phyloP scores from a whole-genome alignment of 2,329 filamentous ascomycete species.

The Pseudocercospora cruenta region DNA sequence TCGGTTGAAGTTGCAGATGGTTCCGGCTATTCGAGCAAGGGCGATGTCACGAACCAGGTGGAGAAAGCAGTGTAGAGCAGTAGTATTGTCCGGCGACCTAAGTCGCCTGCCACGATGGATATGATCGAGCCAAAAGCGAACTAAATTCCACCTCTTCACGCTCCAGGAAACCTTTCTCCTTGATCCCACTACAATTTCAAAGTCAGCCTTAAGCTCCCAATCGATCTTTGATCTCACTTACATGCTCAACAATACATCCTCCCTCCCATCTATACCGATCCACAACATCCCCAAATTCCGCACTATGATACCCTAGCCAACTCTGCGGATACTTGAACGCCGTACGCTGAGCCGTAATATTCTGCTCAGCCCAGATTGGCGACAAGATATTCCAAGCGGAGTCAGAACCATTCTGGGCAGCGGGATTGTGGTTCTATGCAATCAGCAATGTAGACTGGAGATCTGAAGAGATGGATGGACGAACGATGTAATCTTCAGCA shows the following conservation, averaged over 20 bases:
- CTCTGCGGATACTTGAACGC: neutral
- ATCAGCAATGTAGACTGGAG: neutral
- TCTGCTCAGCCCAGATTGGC: neutral
- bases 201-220: neutral
- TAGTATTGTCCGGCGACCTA: too few species aligned
- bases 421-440: neutral
- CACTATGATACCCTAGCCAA: neutral
- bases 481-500: neutral
- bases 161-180: neutral
- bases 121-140: too few species aligned
- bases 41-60: constrained; percentile 7
- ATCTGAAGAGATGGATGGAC: neutral
- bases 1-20: constrained; percentile 5
- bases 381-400: neutral
- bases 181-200: neutral
- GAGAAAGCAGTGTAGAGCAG: constrained; percentile 13
- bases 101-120: too few species aligned
- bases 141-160: neutral
- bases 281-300: neutral
- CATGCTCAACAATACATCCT: neutral
- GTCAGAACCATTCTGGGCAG: neutral
- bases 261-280: neutral
- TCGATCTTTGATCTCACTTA: neutral
- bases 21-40: constrained; percentile 13
- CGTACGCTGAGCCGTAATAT: neutral